Conservation (phyloP, 495 filamentous ascomycete genomes). For the Daldinia bambusicola region DNA sequence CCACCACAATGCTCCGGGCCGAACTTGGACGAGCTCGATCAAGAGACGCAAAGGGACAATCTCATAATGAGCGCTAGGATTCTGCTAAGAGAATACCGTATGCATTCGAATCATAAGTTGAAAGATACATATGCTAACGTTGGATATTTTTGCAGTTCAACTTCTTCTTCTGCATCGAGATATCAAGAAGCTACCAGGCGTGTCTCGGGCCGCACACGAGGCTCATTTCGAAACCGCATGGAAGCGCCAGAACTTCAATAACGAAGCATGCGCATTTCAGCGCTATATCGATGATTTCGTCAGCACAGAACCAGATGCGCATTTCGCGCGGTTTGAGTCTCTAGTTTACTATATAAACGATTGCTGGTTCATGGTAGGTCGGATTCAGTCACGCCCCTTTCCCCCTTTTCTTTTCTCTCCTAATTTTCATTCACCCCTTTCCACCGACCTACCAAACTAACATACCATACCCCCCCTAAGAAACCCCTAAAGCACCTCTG, state of each 20-base stretch:
- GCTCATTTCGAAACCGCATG: conserved; percentile 5
- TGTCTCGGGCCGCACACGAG: conserved; percentile 23
- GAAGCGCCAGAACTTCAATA: neutral
- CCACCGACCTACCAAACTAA: neutral
- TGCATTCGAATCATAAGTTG: neutral
- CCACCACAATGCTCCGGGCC: neutral
- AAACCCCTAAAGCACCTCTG: conserved; percentile 11
- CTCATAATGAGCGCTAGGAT: neutral
- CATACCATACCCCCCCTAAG: conserved; percentile 6
- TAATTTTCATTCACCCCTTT: neutral
- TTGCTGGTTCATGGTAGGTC: conserved; percentile 9
- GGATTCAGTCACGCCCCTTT: neutral
- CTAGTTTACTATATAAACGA: conserved; percentile 4
- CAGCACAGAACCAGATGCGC: conserved; percentile 9
- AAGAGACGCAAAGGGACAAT: conserved; percentile 20
- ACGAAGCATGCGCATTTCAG: conserved; percentile 30
- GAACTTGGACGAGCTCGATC: conserved; percentile 1
- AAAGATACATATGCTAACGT: neutral
- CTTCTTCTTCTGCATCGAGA: conserved; percentile 9
- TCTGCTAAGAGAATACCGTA: conserved; percentile 20
- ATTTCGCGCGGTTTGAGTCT: conserved; percentile 23
- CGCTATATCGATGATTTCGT: conserved; percentile 34
- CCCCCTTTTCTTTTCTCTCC: neutral
- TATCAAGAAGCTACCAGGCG: conserved; percentile 14
- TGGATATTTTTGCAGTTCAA: neutral